These are phyloP conservation scores for Ajuga chamaepitys DNA, from an alignment of 257 asterid genomes.

Conservation along the genomic window DNA sequence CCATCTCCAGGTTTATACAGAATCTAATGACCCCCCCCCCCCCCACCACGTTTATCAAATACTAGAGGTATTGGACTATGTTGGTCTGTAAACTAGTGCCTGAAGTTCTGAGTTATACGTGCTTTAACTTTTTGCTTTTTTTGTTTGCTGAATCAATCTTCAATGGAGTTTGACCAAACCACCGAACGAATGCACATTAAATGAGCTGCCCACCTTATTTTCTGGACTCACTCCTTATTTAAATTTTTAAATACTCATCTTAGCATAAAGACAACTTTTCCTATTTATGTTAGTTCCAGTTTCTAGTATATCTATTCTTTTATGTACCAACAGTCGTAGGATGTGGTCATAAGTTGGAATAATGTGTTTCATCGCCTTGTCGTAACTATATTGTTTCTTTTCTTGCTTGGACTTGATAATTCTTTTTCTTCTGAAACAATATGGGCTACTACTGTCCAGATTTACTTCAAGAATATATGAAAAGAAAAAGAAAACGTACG, in stretches of 20 bases:
- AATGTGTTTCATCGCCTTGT: not conserved
- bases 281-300: too few species aligned
- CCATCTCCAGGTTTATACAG: conserved; percentile 6
- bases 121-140: conserved; percentile 45
- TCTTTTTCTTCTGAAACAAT: too few species aligned
- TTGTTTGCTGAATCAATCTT: conserved; percentile 25
- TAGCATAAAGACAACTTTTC: too few species aligned
- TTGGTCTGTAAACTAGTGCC: conserved; percentile 42
- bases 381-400: too few species aligned
- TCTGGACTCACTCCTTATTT: conserved; percentile 24
- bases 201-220: conserved; percentile 44
- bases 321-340: not conserved
- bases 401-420: too few species aligned
- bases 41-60: too few species aligned
- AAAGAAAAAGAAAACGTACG: too few species aligned
- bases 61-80: too few species aligned
- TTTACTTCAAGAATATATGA: not conserved
- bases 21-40: not conserved
- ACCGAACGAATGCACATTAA: conserved; percentile 20
- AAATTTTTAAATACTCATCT: not conserved
- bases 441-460: not conserved
- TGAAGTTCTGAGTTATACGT: conserved; percentile 40
- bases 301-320: not conserved
- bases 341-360: not conserved
- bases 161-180: conserved; percentile 60